Percentiles rank a stretch among this genome's conserved stretches.
phyloP scores from a whole-genome alignment of 805 yeast species.

The Wickerhamomyces subpelliculosus region DNA sequence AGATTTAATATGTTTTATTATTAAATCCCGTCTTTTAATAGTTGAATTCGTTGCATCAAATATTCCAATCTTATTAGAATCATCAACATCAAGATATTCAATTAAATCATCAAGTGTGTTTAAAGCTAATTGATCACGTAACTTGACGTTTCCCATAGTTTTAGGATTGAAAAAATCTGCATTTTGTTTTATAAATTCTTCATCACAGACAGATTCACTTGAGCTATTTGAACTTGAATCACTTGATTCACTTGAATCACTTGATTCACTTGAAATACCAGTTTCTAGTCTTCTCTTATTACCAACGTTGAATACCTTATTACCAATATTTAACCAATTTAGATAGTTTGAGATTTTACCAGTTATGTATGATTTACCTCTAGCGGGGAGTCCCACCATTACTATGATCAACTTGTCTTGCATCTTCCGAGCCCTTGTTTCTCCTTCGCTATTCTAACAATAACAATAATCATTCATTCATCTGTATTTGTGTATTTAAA shows the following conservation, averaged over 20 bases:
- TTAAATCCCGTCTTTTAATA: constrained; percentile 32
- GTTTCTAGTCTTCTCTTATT: constrained; percentile 42
- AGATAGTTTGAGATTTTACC: constrained; percentile 55
- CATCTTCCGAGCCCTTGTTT: background rate
- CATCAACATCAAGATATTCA: constrained; percentile 23
- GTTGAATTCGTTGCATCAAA: constrained; percentile 51
- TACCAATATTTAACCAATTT: constrained; percentile 59
- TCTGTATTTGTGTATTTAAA: no score
- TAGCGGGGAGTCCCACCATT: constrained; percentile 70
- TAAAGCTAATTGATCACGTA: constrained; percentile 39
- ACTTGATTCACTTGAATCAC: no score
- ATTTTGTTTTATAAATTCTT: constrained; percentile 4
- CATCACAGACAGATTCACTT: no score
- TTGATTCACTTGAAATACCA: background rate
- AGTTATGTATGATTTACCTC: constrained; percentile 67
- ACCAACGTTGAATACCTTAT: constrained; percentile 64
- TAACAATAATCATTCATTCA: no score
- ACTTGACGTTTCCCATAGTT: constrained; percentile 27
- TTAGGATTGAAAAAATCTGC: constrained; percentile 33
- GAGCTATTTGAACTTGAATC: no score
- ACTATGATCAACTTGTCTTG: constrained; percentile 44
- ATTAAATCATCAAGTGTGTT: constrained; percentile 35
- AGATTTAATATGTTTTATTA: constrained; percentile 31
- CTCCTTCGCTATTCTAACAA: no score
- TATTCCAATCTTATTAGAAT: constrained; percentile 35